Conservation (phyloP, 2,329 filamentous ascomycete species). For the Tolypocladium tropicale region DNA sequence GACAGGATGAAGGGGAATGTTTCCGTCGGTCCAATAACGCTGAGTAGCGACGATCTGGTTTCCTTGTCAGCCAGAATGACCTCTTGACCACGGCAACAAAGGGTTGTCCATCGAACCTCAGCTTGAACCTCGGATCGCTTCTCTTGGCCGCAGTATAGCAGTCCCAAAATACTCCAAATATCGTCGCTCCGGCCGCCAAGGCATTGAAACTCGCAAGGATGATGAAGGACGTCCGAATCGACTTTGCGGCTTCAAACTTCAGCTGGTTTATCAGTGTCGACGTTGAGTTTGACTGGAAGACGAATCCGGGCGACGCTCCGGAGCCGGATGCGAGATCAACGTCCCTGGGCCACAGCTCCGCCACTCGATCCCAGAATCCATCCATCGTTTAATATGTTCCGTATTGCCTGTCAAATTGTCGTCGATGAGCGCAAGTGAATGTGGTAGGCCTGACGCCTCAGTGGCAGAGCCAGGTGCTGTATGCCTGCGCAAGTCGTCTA, state of each 20-base stretch:
- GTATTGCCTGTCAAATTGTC: neutral
- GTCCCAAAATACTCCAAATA: slow-evolving; percentile 46
- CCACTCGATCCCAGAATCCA: slow-evolving; percentile 4
- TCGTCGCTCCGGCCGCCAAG: slow-evolving; percentile 44
- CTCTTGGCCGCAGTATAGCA: slow-evolving; percentile 36
- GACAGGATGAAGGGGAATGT: slow-evolving; percentile 47
- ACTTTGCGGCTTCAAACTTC: slow-evolving; percentile 42
- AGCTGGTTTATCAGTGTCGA: slow-evolving; percentile 39
- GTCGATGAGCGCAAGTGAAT: neutral
- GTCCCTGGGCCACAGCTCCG: slow-evolving; percentile 7
- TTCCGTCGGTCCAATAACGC: slow-evolving; percentile 35
- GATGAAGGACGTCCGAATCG: slow-evolving; percentile 50
- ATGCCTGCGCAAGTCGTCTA: slow-evolving; percentile 1
- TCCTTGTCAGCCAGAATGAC: neutral
- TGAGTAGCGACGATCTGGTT: slow-evolving; percentile 26
- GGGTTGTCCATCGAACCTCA: slow-evolving; percentile 24
- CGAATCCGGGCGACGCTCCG: slow-evolving; percentile 13
- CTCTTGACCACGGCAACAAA: too few relatives aligned
- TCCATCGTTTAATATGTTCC: neutral
- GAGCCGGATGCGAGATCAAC: slow-evolving; percentile 3
- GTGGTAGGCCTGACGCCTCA: slow-evolving; percentile 10
- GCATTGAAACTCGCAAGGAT: slow-evolving; percentile 53
- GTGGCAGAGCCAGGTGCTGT: slow-evolving; percentile 1
- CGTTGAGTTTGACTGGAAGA: slow-evolving; percentile 29
- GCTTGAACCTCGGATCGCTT: slow-evolving; percentile 26